phyloP scores from a whole-genome alignment of 2,329 filamentous ascomycete species.

The Helotiales sp. region DNA sequence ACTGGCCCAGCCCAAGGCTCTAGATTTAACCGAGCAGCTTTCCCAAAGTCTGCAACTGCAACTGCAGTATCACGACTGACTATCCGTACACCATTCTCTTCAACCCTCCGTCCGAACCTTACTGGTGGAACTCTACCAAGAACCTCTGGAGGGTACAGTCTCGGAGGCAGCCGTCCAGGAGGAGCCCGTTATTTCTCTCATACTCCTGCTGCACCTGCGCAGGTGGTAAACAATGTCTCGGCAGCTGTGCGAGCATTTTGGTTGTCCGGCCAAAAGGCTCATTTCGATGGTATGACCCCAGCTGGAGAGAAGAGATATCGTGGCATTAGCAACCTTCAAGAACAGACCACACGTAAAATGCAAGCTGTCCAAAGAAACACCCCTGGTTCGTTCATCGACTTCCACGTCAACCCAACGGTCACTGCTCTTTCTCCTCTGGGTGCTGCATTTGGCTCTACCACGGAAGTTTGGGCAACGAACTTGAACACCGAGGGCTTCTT shows the following conservation, averaged over 20 bases:
- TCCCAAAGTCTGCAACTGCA: constrained; percentile 61
- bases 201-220: constrained; percentile 79
- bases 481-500: constrained; percentile 85
- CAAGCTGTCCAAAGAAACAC: constrained; percentile 57
- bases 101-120: constrained; percentile 86
- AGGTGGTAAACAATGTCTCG: constrained; percentile 95
- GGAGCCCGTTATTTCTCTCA: constrained; percentile 90
- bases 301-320: constrained; percentile 82
- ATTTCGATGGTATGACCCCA: constrained; percentile 78
- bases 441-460: constrained; percentile 49
- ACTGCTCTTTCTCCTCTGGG: constrained; percentile 81
- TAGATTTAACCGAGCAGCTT: constrained; percentile 56
- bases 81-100: constrained; percentile 83
- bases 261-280: constrained; percentile 86
- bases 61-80: constrained; percentile 66
- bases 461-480: constrained; percentile 56
- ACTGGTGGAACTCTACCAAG: constrained; percentile 85
- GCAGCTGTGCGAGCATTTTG: constrained; percentile 90
- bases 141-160: constrained; percentile 85
- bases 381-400: constrained; percentile 86
- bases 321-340: constrained; percentile 73
- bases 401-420: constrained; percentile 84
- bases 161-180: constrained; percentile 71
- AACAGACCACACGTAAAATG: constrained; percentile 73
- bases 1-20: constrained; percentile 39